These are phyloP conservation scores for Xylariaceae sp. DNA, from an alignment of 2,329 filamentous ascomycete genomes.

Conservation along the genomic window DNA sequence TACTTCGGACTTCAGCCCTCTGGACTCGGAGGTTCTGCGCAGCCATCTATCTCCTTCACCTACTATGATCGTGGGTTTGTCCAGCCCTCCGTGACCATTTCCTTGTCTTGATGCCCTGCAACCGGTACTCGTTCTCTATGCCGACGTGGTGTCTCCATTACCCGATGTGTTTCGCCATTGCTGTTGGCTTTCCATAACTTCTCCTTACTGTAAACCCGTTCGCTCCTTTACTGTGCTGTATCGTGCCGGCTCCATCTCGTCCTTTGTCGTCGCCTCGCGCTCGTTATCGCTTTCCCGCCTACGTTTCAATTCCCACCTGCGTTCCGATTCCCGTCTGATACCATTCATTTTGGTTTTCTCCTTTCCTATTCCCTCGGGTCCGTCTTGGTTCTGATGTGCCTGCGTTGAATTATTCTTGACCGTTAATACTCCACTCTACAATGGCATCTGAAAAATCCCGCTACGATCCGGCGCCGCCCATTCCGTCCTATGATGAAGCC, in stretches of 20 bases:
- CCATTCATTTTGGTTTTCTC: not conserved
- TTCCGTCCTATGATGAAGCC: conserved; percentile 82
- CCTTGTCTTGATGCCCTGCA: not conserved
- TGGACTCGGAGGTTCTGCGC: not conserved
- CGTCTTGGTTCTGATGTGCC: conserved; percentile 11
- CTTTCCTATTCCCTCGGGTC: not conserved
- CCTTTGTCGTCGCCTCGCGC: not conserved
- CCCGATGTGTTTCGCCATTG: conserved; percentile 8
- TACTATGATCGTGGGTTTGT: no score
- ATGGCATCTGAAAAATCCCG: conserved; percentile 50
- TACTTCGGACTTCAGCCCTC: not conserved
- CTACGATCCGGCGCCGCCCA: conserved; percentile 65
- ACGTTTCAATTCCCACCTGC: not conserved
- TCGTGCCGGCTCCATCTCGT: conserved; percentile 18
- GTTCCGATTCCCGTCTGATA: conserved; percentile 4
- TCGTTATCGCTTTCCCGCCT: conserved; percentile 1
- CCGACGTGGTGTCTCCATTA: not conserved
- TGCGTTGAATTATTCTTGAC: conserved; percentile 17
- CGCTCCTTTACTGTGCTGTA: conserved; percentile 23
- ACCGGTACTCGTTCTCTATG: not conserved
- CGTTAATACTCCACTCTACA: conserved; percentile 12
- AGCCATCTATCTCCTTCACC: no score
- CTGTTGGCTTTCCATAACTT: conserved; percentile 1
- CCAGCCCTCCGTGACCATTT: no score
- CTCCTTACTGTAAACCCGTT: conserved; percentile 10